A percentile compares a stretch with the other conserved stretches of the same genome.
These are phyloP conservation scores for Hypoxylon rubiginosum DNA, from an alignment of 2,329 filamentous ascomycete species.

Conservation along the genomic window DNA sequence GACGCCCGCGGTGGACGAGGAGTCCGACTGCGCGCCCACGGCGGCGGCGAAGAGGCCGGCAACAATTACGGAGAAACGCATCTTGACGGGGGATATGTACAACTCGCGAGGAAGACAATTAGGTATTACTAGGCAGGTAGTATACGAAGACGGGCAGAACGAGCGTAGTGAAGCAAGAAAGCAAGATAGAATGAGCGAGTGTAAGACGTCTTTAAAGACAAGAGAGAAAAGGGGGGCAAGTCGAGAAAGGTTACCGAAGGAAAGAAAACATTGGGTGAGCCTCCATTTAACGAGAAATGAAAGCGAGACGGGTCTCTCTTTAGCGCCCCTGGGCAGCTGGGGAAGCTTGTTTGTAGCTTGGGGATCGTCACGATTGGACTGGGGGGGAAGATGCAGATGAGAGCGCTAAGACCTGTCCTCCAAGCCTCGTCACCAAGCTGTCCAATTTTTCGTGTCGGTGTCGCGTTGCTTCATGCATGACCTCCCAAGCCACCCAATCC, in stretches of 20 bases:
- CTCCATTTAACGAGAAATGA: conserved; percentile 41
- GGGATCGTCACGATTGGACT: conserved; percentile 34
- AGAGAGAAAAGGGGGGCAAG: conserved; percentile 27
- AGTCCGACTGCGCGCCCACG: conserved; percentile 61
- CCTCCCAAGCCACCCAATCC: conserved; percentile 29
- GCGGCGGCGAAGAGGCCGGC: conserved; percentile 64
- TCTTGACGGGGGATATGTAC: conserved; percentile 56
- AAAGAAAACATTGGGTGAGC: conserved; percentile 35
- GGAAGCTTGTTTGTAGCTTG: conserved; percentile 34
- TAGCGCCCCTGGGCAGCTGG: conserved; percentile 40
- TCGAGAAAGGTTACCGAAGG: conserved; percentile 32
- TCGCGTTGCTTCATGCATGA: conserved; percentile 41
- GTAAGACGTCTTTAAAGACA: conserved; percentile 38
- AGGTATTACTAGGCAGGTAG: conserved; percentile 30
- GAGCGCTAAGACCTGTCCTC: conserved; percentile 34
- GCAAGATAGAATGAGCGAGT: conserved; percentile 31
- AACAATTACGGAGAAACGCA: conserved; percentile 69
- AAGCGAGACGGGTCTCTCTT: conserved; percentile 35
- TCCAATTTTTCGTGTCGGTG: conserved; percentile 41
- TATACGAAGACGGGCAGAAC: conserved; percentile 25
- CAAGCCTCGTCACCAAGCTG: conserved; percentile 38
- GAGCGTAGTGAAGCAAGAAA: conserved; percentile 24
- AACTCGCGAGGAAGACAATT: conserved; percentile 40
- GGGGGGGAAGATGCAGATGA: conserved; percentile 24
- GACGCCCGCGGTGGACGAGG: conserved; percentile 34